A percentile compares a stretch with the other conserved stretches of the same genome.
Conservation (phyloP, 2,329 filamentous ascomycete genomes). For the Ceratocystis papillata region DNA sequence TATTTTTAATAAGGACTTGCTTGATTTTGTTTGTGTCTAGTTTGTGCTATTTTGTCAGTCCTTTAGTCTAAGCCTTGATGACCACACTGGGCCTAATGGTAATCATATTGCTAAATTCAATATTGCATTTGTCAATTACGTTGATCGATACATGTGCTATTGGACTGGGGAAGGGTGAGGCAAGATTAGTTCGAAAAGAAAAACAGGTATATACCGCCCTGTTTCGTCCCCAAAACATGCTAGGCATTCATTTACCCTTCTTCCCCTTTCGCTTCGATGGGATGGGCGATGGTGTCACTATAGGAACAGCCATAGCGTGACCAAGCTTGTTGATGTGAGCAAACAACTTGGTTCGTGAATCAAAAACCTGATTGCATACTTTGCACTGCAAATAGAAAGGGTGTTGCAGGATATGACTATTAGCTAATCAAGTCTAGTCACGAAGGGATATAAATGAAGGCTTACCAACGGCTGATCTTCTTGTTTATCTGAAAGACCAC, state of each 20-base stretch:
- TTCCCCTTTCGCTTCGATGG: slow-evolving; percentile 17
- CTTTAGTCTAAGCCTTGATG: too few relatives aligned
- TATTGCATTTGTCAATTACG: too few relatives aligned
- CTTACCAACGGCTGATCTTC: slow-evolving; percentile 32
- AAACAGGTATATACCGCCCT: background rate
- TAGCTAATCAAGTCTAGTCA: background rate
- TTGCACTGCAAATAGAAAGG: slow-evolving; percentile 16
- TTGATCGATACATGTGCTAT: background rate
- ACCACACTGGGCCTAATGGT: too few relatives aligned
- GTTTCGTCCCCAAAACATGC: background rate
- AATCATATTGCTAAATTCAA: too few relatives aligned
- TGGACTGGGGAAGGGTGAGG: background rate
- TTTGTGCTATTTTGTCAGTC: too few relatives aligned
- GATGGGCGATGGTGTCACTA: background rate
- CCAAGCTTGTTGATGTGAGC: slow-evolving; percentile 55
- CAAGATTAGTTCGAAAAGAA: too few relatives aligned
- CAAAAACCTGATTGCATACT: slow-evolving; percentile 38
- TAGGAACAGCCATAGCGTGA: slow-evolving; percentile 46
- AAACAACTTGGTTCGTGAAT: slow-evolving; percentile 62
- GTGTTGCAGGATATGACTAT: background rate
- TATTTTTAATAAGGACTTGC: too few relatives aligned
- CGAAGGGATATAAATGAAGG: slow-evolving; percentile 20
- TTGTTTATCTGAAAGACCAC: slow-evolving; percentile 32
- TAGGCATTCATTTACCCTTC: slow-evolving; percentile 1
- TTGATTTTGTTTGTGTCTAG: too few relatives aligned